These are phyloP conservation scores for Stygiomarasmius scandens DNA, from an alignment of 1,284 basidiomycete genomes.

Conservation along the genomic window DNA sequence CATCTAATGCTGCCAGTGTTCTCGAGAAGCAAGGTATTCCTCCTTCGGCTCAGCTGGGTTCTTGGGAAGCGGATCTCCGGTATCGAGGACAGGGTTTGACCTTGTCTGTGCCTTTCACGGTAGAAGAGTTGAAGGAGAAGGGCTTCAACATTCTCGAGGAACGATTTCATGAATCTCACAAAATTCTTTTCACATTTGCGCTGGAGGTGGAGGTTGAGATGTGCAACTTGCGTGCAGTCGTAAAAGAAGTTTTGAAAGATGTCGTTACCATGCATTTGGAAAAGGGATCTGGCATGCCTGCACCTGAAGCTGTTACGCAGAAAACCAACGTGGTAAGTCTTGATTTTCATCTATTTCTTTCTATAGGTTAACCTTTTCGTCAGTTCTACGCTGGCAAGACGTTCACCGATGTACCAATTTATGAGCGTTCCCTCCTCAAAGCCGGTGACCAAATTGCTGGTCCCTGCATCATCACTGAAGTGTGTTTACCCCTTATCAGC, in stretches of 20 bases:
- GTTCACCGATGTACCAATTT: constrained; percentile 27
- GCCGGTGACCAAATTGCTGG: constrained; percentile 27
- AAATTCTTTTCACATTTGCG: constrained; percentile 30
- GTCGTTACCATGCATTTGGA: constrained; percentile 20
- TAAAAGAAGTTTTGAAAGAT: constrained; percentile 23
- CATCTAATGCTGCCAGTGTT: constrained; percentile 21
- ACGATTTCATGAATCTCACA: constrained; percentile 29
- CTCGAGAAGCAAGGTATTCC: constrained; percentile 28
- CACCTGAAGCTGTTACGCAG: constrained; percentile 10
- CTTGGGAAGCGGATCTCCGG: constrained; percentile 30
- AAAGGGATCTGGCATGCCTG: constrained; percentile 17
- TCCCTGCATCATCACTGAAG: constrained; percentile 32
- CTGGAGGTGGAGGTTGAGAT: constrained; percentile 32
- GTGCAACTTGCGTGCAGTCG: constrained; percentile 28
- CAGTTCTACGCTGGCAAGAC: constrained; percentile 25
- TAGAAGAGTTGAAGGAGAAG: constrained; percentile 21
- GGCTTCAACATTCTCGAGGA: constrained; percentile 18
- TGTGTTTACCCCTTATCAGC: constrained; percentile 1
- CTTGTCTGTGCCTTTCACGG: constrained; percentile 25
- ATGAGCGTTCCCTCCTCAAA: constrained; percentile 24
- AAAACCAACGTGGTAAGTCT: constrained; percentile 17
- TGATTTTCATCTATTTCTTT: background rate
- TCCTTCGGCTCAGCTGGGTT: constrained; percentile 14
- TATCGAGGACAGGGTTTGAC: constrained; percentile 32
- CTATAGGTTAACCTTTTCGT: background rate